Percentiles rank a stretch among this genome's conserved stretches.
These are phyloP conservation scores for Trichosporon sp. DNA, from an alignment of 1,284 basidiomycete species.

Conservation along the genomic window DNA sequence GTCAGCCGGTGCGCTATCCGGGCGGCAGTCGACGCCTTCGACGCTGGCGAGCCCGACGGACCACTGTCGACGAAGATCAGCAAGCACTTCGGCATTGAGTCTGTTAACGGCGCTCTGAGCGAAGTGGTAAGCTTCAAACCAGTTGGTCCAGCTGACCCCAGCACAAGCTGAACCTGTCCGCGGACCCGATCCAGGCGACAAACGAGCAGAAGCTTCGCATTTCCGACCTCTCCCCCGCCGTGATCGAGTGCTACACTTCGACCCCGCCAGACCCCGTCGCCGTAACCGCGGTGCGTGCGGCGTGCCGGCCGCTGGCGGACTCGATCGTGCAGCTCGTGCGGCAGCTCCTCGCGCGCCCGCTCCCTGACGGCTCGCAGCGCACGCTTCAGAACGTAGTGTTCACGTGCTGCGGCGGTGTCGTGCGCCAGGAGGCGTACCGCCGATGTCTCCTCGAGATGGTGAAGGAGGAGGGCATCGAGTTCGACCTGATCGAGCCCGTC, in stretches of 20 bases:
- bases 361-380: slow-evolving; percentile 18
- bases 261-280: slow-evolving; percentile 39
- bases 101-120: slow-evolving; percentile 40
- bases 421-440: slow-evolving; percentile 39
- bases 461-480: slow-evolving; percentile 33
- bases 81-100: slow-evolving; percentile 37
- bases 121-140: slow-evolving; percentile 36
- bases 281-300: slow-evolving; percentile 30
- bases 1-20: slow-evolving; percentile 41
- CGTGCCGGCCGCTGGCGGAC: slow-evolving; percentile 32
- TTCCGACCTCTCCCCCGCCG: slow-evolving; percentile 33
- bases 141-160: slow-evolving; percentile 19
- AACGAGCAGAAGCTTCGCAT: slow-evolving; percentile 45
- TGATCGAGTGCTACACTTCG: slow-evolving; percentile 32
- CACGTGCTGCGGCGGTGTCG: slow-evolving; percentile 42
- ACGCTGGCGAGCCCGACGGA: slow-evolving; percentile 36
- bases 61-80: slow-evolving; percentile 37
- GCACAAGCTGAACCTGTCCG: slow-evolving; percentile 41
- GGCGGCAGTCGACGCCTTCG: slow-evolving; percentile 39
- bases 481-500: slow-evolving; percentile 35
- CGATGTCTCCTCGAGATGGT: slow-evolving; percentile 32
- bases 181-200: slow-evolving; percentile 35
- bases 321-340: slow-evolving; percentile 35
- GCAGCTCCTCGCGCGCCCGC: slow-evolving; percentile 28
- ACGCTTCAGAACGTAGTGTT: slow-evolving; percentile 31